Base-by-base conservation (phyloP, 148 eudicot genomes). In the Rhododendron simsii region DNA sequence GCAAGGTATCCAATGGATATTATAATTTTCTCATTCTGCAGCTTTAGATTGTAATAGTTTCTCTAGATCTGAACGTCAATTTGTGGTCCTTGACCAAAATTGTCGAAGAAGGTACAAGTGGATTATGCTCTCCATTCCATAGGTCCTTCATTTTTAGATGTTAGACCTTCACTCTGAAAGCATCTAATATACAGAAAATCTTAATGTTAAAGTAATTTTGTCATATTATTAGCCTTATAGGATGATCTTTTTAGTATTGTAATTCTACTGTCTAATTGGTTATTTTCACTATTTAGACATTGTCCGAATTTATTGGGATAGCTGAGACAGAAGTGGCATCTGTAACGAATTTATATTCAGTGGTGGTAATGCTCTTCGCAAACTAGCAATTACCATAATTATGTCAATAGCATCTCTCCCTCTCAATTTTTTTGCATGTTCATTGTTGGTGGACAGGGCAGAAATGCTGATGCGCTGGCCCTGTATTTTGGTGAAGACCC, bases 401-500 rank as follows among this genome's bases (percentile, higher is more conserved):
- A 82, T 28, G 28, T 33, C 15, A 44, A 7, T 10, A 23, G 28
- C 30, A n/a, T 73, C 75, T 20, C 30, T 35, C 73, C 14, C 75
- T 20, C 30, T 35, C 73, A 33, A 7, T 18, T 15, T 77, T 86
- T 53, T 87, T 18, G 50, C n/a, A 55, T 82, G 11, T 39, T 41
- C 33, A 71, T 86, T 88, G 48, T 86, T 88, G 84, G 84, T 88
- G 78, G 88, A 88, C 95, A 97, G 99, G 99, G 99, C 89, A 94
- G 92, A 88, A 95, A 93, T 87, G 99, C 99, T 71, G 99, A 97
- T 93, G 98, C 95, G 63, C 90, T 97, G 75, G 98, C 96, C 61
- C 78, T 90, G 26, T 97, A 95, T 91, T 95, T 97, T 87, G 99
- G 99, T 41, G 99, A 97, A 90, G 99, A 97, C 89, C 98, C 99